Evolutionary conservation across 306 rosid species (phyloP).

Genomic region (Clitoria ternatea): DNA sequence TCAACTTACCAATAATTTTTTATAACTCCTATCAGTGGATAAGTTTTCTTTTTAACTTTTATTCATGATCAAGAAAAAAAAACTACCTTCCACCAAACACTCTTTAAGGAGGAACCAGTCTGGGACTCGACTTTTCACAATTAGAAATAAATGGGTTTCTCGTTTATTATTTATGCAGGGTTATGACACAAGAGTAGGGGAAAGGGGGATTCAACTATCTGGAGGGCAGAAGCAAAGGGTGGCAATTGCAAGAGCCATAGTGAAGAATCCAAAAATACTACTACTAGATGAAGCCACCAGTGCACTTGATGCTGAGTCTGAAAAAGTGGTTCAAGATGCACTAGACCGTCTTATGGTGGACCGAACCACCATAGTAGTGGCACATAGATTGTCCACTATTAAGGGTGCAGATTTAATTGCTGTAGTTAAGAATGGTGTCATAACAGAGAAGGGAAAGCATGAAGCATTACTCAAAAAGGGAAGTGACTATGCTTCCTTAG

Average conservation of each 20-base stretch:
- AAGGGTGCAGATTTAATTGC: constrained; percentile 58
- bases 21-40: too few relatives aligned
- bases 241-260: constrained; percentile 64
- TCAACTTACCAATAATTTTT: too few relatives aligned
- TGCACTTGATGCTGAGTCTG: constrained; percentile 80
- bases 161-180: constrained; percentile 61
- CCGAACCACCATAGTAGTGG: constrained; percentile 63
- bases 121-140: too few relatives aligned
- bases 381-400: constrained; percentile 63
- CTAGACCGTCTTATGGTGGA: constrained; percentile 51
- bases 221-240: constrained; percentile 72
- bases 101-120: too few relatives aligned
- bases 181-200: constrained; percentile 53
- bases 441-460: constrained; percentile 52
- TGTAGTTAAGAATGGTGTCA: constrained; percentile 59
- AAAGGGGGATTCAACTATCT: constrained; percentile 53
- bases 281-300: constrained; percentile 73
- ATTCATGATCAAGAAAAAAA: too few relatives aligned
- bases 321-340: constrained; percentile 68
- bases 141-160: too few relatives aligned
- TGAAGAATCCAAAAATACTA: constrained; percentile 59
- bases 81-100: too few relatives aligned
- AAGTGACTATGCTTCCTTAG: constrained; percentile 46
- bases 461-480: constrained; percentile 35
- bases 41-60: too few relatives aligned